phyloP scores from a whole-genome alignment of 345 rosid genomes.

The Bretschneidera sinensis region DNA sequence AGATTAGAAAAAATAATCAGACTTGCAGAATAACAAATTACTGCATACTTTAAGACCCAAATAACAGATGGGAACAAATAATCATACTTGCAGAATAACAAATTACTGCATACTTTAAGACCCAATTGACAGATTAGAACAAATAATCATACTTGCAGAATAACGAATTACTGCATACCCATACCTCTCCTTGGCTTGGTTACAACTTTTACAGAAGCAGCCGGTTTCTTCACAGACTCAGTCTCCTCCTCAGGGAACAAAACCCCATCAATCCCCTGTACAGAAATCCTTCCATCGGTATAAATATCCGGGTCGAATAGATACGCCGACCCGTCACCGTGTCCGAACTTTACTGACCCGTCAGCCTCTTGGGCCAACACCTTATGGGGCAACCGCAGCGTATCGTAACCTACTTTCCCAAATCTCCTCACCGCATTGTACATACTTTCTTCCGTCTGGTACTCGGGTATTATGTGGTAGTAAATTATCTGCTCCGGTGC shows the following conservation, averaged over 20 bases:
- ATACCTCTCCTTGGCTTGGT: constrained; percentile 86
- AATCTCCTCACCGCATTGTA: constrained; percentile 89
- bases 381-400: constrained; percentile 79
- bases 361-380: constrained; percentile 90
- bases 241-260: constrained; percentile 63
- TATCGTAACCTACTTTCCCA: constrained; percentile 80
- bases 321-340: constrained; percentile 69
- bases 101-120: too few relatives aligned
- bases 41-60: too few relatives aligned
- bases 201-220: constrained; percentile 49
- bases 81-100: too few relatives aligned
- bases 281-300: constrained; percentile 90
- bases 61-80: too few relatives aligned
- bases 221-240: constrained; percentile 15
- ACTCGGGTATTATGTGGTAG: constrained; percentile 90
- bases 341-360: constrained; percentile 89
- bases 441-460: constrained; percentile 98
- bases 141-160: too few relatives aligned
- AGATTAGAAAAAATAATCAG: too few relatives aligned
- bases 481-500: constrained; percentile 93
- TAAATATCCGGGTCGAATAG: constrained; percentile 92
- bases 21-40: too few relatives aligned
- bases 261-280: constrained; percentile 89
- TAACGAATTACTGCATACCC: background rate
- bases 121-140: background rate